These are phyloP conservation scores for Fusarium nelsonii DNA, from an alignment of 2,329 filamentous ascomycete genomes.

Conservation along the genomic window DNA sequence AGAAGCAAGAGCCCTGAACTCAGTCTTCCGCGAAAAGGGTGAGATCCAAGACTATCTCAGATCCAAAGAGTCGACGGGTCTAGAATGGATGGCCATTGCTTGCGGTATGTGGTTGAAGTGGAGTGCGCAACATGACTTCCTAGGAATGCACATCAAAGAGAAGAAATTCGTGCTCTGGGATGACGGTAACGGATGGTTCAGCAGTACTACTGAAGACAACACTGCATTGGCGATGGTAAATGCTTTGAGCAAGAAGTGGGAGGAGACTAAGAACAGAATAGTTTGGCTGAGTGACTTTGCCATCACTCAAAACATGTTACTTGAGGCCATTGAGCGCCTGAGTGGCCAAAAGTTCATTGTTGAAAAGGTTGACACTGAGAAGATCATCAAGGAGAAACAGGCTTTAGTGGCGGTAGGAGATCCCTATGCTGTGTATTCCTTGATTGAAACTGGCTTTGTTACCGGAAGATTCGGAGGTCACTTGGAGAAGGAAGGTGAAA, in stretches of 20 bases:
- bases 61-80: not conserved
- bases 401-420: not conserved
- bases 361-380: not conserved
- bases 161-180: conserved; percentile 17
- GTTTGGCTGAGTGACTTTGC: conserved; percentile 18
- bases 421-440: not conserved
- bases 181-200: conserved; percentile 17
- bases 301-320: conserved; percentile 10
- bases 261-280: conserved; percentile 14
- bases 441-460: conserved; percentile 16
- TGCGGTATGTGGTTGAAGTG: conserved; percentile 26
- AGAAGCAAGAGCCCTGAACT: conserved; percentile 7
- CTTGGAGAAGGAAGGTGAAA: conserved; percentile 11
- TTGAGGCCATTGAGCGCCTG: not conserved
- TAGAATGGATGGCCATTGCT: conserved; percentile 21
- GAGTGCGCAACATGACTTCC: conserved; percentile 7
- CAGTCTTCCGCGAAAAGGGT: conserved; percentile 11
- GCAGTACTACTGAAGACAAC: conserved; percentile 12
- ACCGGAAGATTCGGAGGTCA: conserved; percentile 4
- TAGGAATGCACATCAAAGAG: conserved; percentile 22
- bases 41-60: conserved; percentile 17
- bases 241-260: conserved; percentile 9
- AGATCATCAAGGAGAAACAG: not conserved
- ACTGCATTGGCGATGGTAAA: conserved; percentile 6
- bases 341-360: not conserved